Base-by-base conservation (phyloP, 805 yeast genomes). In the Metschnikowia kunwiensis region DNA sequence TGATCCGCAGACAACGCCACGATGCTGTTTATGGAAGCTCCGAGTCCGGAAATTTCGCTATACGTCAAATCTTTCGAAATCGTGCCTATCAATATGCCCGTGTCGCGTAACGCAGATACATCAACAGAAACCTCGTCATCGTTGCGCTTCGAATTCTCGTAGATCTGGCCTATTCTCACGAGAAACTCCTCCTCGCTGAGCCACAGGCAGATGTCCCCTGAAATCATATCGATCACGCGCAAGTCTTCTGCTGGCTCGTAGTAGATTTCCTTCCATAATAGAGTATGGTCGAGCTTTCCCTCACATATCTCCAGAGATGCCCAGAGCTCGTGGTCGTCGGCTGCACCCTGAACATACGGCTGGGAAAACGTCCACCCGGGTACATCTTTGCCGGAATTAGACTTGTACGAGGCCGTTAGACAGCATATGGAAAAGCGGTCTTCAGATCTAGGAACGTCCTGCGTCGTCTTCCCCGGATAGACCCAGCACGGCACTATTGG, bases 321-420 rank as follows among this genome's bases (percentile, higher is more conserved):
- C 97, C 96, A 88, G 8, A 81, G 63, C 51, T 88, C 97, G 55
- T 88, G 95, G 51, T 89, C 96, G 57, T 88, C 97, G 0, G 93
- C 96, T 0, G 96, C 93, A 1, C 97, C 97, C 58, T 87, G 96
- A 1, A 87, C 84, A 53, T 88, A 88, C 15, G 55, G 47, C 56
- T 61, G 58, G 5, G 27, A 18, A 21, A 18, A 36, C 14, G 18
- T 15, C 50, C 51, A 44, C 3, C 28, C 33, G 18, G 41, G 41
- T 4, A 40, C 39, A 9, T 30, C 19, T 13, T 32, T 27, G 3
- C 40, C 43, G 1, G 47, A 40, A 1, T 27, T 14, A n/a, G 24
- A 20, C 5, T 31, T 39, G 13, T 24, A 14, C 2, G 51, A 47
- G 1, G 53, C 47, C 1, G 51, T 49, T 19, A 45, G 27, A 21